Percentiles rank a stretch among this genome's conserved stretches.
phyloP scores from a whole-genome alignment of 2,329 filamentous ascomycete genomes.

The Fusarium pseudograminearum region DNA sequence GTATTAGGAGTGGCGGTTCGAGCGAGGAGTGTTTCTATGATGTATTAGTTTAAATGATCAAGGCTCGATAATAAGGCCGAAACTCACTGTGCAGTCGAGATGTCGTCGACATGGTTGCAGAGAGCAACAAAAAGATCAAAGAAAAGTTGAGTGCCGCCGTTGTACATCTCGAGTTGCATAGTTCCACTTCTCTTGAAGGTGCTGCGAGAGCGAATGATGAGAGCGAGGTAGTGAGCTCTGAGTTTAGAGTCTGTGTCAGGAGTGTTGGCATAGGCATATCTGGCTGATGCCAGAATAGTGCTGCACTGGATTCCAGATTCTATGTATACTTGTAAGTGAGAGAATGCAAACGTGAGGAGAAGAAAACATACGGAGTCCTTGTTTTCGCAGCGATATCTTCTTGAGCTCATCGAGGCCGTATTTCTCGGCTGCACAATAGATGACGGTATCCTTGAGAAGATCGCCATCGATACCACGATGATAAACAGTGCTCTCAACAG shows the following conservation, averaged over 20 bases:
- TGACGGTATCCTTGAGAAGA: slow-evolving; percentile 87
- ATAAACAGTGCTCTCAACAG: slow-evolving; percentile 75
- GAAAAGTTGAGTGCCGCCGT: slow-evolving; percentile 84
- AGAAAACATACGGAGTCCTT: slow-evolving; percentile 76
- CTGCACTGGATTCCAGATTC: slow-evolving; percentile 84
- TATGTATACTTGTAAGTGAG: slow-evolving; percentile 43
- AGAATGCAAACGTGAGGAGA: background rate
- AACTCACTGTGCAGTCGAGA: slow-evolving; percentile 68
- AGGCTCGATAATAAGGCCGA: background rate
- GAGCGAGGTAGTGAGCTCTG: slow-evolving; percentile 88
- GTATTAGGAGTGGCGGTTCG: slow-evolving; percentile 57
- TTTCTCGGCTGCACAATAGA: slow-evolving; percentile 89
- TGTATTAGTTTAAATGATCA: background rate
- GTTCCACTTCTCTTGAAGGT: slow-evolving; percentile 95
- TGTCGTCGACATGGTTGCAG: slow-evolving; percentile 87
- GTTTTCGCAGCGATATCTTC: slow-evolving; percentile 85
- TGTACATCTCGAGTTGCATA: slow-evolving; percentile 95
- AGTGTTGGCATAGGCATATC: slow-evolving; percentile 89
- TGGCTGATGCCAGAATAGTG: slow-evolving; percentile 87
- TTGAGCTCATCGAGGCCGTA: slow-evolving; percentile 89
- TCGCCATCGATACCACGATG: slow-evolving; percentile 73
- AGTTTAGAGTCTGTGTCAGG: slow-evolving; percentile 92
- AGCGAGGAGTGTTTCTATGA: slow-evolving; percentile 58
- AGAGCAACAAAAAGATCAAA: slow-evolving; percentile 95
- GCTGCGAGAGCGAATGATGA: slow-evolving; percentile 87